Evolutionary conservation across 306 rosid genomes (phyloP), one percentile per base, ranked within the genome.

Genomic region (Medicago arabica): DNA sequence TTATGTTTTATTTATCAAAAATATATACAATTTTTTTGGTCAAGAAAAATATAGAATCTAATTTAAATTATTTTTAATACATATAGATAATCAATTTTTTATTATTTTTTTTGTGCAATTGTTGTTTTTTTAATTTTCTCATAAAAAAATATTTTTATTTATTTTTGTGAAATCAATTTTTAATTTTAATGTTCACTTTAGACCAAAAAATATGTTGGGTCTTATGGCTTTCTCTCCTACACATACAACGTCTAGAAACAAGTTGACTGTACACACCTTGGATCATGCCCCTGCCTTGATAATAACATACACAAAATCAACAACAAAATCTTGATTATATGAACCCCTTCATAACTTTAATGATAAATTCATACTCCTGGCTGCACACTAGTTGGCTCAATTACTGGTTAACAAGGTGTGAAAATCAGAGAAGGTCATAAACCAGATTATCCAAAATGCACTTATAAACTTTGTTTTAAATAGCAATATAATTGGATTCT

Each of bases 241-340:
- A 21, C 23, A 21, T 25, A 25, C 3, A 25, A 25, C 28, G 28
- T 25, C 28, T 25, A 2, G 28, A 25, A 94, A 94, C 76, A 94
- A 73, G 87, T 88, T 94, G 0, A 97, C 95, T 0, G 84, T 88
- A 77, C 84, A 77, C 84, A 80, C 76, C 95, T 87, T 13, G 97
- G 98, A 70, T 90, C 97, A 82, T 90, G 67, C 8, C 98, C 95
- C 91, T 25, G 28, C 28, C 98, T 93, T 94, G 75, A 16, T 68
- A 23, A 59, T 28, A 55, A 14, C 55, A 72, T 38, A 40, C 68
- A 70, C 72, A 70, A 47, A 75, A 46, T 46, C 28, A 63, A 43
- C 28, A 63, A 43, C 21, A 7, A 9, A 34, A 19, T 36, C 38
- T 18, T 55, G 34, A 55, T 55, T 18, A 55, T 18, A 55, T 12